These are phyloP conservation scores for Gleditsia sinensis DNA, from an alignment of 306 rosid species.

Conservation along the genomic window DNA sequence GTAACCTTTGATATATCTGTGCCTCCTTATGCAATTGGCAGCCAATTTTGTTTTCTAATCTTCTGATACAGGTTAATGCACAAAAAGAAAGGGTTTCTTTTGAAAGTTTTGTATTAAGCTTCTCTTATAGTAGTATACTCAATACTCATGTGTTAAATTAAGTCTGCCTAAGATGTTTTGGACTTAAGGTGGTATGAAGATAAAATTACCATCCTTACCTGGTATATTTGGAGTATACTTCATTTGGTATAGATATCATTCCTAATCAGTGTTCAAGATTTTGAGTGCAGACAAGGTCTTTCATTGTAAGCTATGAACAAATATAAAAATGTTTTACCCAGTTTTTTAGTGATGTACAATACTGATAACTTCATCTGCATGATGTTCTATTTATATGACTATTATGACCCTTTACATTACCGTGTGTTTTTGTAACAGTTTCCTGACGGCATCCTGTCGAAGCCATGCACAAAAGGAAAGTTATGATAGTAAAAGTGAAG, in stretches of 20 bases:
- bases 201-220: not conserved
- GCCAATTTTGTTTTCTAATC: too few species aligned
- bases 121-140: not conserved
- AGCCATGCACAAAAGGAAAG: conserved; percentile 54
- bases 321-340: not conserved
- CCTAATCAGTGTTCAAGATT: not conserved
- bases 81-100: not conserved
- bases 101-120: not conserved
- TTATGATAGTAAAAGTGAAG: conserved; percentile 46
- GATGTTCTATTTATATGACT: not conserved
- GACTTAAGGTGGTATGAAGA: not conserved
- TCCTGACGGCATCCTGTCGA: conserved; percentile 84
- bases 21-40: too few species aligned
- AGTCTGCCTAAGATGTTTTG: not conserved
- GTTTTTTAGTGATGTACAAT: conserved; percentile 12
- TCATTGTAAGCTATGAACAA: conserved; percentile 1
- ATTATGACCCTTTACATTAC: conserved; percentile 43
- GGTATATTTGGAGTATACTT: not conserved
- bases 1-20: too few species aligned
- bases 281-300: not conserved
- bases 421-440: conserved; percentile 67
- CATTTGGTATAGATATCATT: not conserved
- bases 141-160: not conserved
- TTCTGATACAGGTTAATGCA: too few species aligned
- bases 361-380: conserved; percentile 8